These are phyloP conservation scores for Erythrophleum ivorense DNA, from an alignment of 331 rosid species.

Conservation along the genomic window DNA sequence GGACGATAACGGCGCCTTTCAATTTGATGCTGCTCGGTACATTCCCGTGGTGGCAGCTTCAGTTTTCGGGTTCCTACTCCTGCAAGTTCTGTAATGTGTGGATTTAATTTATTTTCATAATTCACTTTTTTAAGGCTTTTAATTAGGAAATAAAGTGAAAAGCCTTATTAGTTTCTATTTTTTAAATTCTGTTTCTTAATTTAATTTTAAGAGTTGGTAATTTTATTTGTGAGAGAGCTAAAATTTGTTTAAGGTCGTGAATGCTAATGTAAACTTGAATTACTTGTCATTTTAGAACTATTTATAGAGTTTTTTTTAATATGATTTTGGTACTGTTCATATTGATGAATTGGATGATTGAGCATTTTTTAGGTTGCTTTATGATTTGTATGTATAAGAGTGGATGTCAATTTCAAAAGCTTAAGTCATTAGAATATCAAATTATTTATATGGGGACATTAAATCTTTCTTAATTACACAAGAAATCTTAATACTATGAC, in stretches of 20 bases:
- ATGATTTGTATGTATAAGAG: too few relatives aligned
- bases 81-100: conserved; percentile 46
- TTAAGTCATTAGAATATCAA: too few relatives aligned
- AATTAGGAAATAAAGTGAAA: neutral
- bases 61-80: conserved; percentile 46
- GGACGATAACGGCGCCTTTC: conserved; percentile 55
- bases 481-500: neutral
- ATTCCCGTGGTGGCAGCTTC: conserved; percentile 29
- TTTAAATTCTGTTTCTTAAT: neutral
- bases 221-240: neutral
- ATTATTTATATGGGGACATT: too few relatives aligned
- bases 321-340: neutral
- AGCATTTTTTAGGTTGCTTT: too few relatives aligned
- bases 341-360: neutral
- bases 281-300: neutral
- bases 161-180: neutral
- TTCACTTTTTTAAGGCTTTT: neutral
- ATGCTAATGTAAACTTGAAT: neutral
- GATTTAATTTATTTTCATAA: conserved; percentile 33
- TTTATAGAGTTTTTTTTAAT: neutral
- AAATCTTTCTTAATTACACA: too few relatives aligned
- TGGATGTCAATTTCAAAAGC: too few relatives aligned
- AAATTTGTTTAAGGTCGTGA: neutral
- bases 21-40: conserved; percentile 43
- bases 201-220: neutral